phyloP scores from a whole-genome alignment of 2,329 filamentous ascomycete genomes.

The Penicillium sp. region DNA sequence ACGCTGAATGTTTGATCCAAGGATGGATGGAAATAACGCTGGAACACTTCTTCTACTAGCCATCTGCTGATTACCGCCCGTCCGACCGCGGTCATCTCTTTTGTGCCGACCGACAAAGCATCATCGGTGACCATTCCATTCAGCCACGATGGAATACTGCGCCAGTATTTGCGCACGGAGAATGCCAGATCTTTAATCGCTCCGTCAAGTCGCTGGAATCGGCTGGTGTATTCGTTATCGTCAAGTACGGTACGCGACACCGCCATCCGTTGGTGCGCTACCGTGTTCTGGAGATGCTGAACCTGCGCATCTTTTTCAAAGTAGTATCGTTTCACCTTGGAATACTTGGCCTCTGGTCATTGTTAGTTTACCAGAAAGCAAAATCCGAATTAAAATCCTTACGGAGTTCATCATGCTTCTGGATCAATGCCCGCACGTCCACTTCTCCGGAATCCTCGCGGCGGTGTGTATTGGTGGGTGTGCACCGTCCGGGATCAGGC shows the following conservation, averaged over 20 bases:
- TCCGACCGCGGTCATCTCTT: constrained; percentile 96
- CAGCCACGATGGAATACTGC: constrained; percentile 75
- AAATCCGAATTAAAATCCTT: constrained; percentile 18
- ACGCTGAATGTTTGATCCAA: constrained; percentile 73
- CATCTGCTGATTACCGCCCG: constrained; percentile 84
- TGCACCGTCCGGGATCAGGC: constrained; percentile 47
- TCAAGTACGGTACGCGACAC: constrained; percentile 92
- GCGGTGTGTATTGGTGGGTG: constrained; percentile 40
- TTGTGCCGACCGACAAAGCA: constrained; percentile 80
- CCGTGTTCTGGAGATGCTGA: constrained; percentile 92
- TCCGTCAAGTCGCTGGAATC: constrained; percentile 88
- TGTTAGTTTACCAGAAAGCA: constrained; percentile 2
- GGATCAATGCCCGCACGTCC: constrained; percentile 46
- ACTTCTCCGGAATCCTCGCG: constrained; percentile 43
- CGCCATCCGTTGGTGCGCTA: constrained; percentile 92
- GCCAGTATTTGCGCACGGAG: constrained; percentile 95
- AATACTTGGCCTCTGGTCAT: constrained; percentile 80
- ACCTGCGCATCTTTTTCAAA: constrained; percentile 90
- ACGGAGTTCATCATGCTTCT: constrained; percentile 49
- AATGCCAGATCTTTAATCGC: constrained; percentile 94
- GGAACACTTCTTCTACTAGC: constrained; percentile 87
- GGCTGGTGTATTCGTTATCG: constrained; percentile 86
- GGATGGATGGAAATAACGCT: constrained; percentile 87
- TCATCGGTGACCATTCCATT: constrained; percentile 77
- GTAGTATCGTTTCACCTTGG: constrained; percentile 96